phyloP scores from a whole-genome alignment of 108 stramenopile genomes.

The Cylindrotheca closterium region DNA sequence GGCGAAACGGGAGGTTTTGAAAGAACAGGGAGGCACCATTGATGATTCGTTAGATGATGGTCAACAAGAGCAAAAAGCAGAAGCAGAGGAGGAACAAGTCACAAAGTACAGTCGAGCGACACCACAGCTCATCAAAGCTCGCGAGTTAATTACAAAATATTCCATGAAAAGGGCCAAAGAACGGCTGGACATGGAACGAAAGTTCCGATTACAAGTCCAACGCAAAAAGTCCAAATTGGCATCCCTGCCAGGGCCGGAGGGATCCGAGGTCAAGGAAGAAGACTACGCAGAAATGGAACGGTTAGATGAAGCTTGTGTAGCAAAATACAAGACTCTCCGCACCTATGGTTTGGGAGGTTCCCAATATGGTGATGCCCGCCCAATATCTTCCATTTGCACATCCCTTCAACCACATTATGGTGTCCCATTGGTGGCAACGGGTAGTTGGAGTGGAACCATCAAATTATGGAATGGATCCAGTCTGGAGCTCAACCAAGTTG shows the following conservation, averaged over 20 bases:
- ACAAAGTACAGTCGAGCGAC: conserved; percentile 90
- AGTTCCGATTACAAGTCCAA: conserved; percentile 51
- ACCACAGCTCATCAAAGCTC: conserved; percentile 72
- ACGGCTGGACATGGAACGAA: conserved; percentile 73
- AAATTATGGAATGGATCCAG: conserved; percentile 89
- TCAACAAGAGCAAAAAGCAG: conserved; percentile 18
- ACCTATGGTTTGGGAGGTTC: conserved; percentile 74
- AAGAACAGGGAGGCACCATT: conserved; percentile 30
- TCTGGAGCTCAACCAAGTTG: conserved; percentile 62
- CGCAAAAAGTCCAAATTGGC: conserved; percentile 48
- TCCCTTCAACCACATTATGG: conserved; percentile 24
- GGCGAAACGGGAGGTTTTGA: conserved; percentile 55
- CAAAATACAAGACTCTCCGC: conserved; percentile 53
- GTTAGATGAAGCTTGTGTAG: conserved; percentile 55
- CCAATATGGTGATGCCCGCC: conserved; percentile 79
- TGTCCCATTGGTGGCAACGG: conserved; percentile 76
- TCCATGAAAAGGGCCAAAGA: conserved; percentile 65
- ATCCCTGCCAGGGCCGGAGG: conserved; percentile 30
- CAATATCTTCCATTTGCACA: conserved; percentile 62
- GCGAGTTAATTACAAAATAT: conserved; percentile 67
- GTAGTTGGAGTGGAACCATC: conserved; percentile 87
- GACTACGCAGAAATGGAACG: conserved; percentile 37
- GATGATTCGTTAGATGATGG: conserved; percentile 4
- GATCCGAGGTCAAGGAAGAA: conserved; percentile 16
- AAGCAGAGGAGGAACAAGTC: conserved; percentile 47